Base-by-base conservation (phyloP, 495 filamentous ascomycete genomes). In the Aspergillus ostianus region DNA sequence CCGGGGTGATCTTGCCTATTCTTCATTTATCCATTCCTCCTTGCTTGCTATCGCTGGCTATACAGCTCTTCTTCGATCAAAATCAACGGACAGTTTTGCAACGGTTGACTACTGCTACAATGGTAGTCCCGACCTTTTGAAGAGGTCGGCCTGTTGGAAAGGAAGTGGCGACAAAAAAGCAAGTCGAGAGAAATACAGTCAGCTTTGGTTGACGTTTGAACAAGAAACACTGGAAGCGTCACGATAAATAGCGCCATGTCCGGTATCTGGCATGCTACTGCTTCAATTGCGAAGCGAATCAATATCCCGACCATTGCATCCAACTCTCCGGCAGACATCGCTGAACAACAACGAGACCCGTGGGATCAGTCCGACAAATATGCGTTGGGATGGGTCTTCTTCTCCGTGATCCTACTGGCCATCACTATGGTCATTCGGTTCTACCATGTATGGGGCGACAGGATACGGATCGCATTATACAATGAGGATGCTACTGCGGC, bases 401-500 rank as follows among this genome's bases (percentile, higher is more conserved):
- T 96, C 64, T 84, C 87, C 48, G 67, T 95, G 26, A 83, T 90
- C 54, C 66, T 96, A 48, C 74, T 92, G 58, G 78, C 84, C 46
- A 58, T 86, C 56, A 82, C 90, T 10, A 71, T 84, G 4, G 66
- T 85, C 13, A 75, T 92, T 66, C 83, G 90, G 60, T 83, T 87
- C 69, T 96, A 90, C 76, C 87, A 95, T 70, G 87, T 84, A 53
- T 94, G 90, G 86, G 89, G 90, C 45, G 92, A 96, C 77, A 92
- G 91, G 76, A 88, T 93, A 52, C 81, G 92, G 60, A 88, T 91
- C 61, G 91, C 90, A 49, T 83, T 91, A 53, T 85, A 91, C 75
- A 90, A 90, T 74, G 87, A 93, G 65, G 83, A 87, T 64, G 79
- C 86, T 67, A 76, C 52, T 80, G 69, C 76, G 78, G 64, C 80